Evolutionary conservation across 257 asterid genomes (phyloP).

Genomic region (Solanum sitiens): DNA sequence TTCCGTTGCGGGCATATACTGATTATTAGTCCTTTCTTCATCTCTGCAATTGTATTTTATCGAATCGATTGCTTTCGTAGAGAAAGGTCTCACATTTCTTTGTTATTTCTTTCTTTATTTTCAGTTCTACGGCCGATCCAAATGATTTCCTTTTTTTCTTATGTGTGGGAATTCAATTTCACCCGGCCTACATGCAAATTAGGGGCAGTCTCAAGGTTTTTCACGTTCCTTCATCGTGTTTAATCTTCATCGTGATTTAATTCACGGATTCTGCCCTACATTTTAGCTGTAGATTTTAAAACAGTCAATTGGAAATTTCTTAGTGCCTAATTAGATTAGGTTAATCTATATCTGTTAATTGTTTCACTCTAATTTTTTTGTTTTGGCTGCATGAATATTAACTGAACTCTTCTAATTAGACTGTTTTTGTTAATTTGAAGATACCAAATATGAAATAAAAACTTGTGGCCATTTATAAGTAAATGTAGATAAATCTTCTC

Average conservation of each 20-base stretch:
- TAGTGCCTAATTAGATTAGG: too few species aligned
- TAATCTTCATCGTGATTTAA: not conserved
- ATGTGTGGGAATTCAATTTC: constrained; percentile 40
- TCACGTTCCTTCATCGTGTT: constrained; percentile 16
- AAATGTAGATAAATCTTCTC: too few species aligned
- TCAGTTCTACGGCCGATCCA: constrained; percentile 43
- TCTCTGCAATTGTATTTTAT: not conserved
- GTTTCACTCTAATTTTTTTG: too few species aligned
- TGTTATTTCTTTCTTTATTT: not conserved
- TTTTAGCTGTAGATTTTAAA: not conserved
- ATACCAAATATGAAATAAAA: too few species aligned
- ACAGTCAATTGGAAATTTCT: too few species aligned
- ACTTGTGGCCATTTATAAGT: too few species aligned
- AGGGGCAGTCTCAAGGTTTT: constrained; percentile 18
- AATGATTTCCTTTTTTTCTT: constrained; percentile 38
- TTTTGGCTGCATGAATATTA: too few species aligned
- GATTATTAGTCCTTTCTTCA: not conserved
- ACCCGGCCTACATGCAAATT: constrained; percentile 43
- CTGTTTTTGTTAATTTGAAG: too few species aligned
- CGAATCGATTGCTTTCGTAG: not conserved
- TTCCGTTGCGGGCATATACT: constrained; percentile 79
- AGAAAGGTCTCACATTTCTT: constrained; percentile 23
- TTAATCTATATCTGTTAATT: too few species aligned
- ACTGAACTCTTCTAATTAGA: too few species aligned
- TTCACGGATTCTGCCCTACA: constrained; percentile 30